Evolutionary conservation across 495 filamentous ascomycete species (phyloP).

Genomic region (Penicillium lagena): DNA sequence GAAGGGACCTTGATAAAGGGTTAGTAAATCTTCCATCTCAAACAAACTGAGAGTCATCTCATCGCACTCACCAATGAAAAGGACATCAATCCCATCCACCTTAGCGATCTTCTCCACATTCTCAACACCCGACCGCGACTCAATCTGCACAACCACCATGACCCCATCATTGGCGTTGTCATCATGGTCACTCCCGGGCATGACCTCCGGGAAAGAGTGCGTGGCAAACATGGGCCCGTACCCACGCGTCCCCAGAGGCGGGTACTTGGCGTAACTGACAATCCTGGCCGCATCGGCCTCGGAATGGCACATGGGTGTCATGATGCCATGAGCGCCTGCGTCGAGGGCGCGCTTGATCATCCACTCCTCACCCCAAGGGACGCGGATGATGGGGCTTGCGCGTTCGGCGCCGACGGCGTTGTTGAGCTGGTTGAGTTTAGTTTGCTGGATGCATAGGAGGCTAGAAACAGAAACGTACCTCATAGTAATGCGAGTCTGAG

Average conservation of each 20-base stretch:
- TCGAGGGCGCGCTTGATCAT: constrained; percentile 74
- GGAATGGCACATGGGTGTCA: constrained; percentile 35
- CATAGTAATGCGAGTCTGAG: constrained; percentile 29
- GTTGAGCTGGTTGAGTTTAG: constrained; percentile 12
- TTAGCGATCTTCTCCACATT: constrained; percentile 44
- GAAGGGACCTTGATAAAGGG: constrained; percentile 45
- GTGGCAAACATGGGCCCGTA: constrained; percentile 58
- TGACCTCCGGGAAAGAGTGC: constrained; percentile 30
- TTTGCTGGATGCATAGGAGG: neutral
- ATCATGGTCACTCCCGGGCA: constrained; percentile 32
- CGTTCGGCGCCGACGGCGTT: constrained; percentile 58
- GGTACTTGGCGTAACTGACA: constrained; percentile 59
- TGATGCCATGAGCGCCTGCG: constrained; percentile 59
- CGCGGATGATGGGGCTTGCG: constrained; percentile 60
- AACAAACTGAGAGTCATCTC: neutral
- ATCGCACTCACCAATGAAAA: constrained; percentile 30
- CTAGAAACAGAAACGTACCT: constrained; percentile 9
- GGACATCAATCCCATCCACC: constrained; percentile 36
- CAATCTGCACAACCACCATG: constrained; percentile 40
- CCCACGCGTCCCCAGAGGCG: constrained; percentile 55
- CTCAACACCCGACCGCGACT: constrained; percentile 38
- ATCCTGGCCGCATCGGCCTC: constrained; percentile 51
- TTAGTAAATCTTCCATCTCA: neutral
- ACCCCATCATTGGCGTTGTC: constrained; percentile 26
- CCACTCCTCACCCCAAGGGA: constrained; percentile 59